A percentile compares a stretch with the other conserved stretches of the same genome.
These are phyloP conservation scores for Pseudocercospora vitis DNA, from an alignment of 2,329 filamentous ascomycete species.

Conservation along the genomic window DNA sequence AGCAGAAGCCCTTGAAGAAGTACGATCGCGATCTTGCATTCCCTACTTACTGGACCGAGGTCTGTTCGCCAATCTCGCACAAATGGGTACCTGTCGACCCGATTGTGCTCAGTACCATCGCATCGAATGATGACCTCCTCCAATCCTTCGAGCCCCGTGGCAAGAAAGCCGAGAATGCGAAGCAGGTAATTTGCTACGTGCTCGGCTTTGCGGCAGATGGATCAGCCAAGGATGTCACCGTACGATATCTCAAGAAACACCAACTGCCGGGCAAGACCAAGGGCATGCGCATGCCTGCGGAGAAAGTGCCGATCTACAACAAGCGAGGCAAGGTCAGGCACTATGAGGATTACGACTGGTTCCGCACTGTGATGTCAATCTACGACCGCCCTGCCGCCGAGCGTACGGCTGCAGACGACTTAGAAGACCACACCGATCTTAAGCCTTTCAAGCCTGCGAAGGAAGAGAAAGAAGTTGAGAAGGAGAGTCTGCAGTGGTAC, in stretches of 20 bases:
- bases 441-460: constrained; percentile 64
- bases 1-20: constrained; percentile 47
- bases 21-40: constrained; percentile 77
- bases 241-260: constrained; percentile 80
- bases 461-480: constrained; percentile 50
- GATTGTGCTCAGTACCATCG: constrained; percentile 66
- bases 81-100: constrained; percentile 79
- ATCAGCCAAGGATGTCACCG: constrained; percentile 91
- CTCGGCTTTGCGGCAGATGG: constrained; percentile 80
- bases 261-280: constrained; percentile 87
- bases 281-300: constrained; percentile 71
- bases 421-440: constrained; percentile 77
- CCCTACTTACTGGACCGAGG: constrained; percentile 92
- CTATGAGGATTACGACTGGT: constrained; percentile 84
- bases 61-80: constrained; percentile 76
- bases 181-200: constrained; percentile 87
- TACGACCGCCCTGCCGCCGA: constrained; percentile 60
- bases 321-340: constrained; percentile 73
- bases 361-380: constrained; percentile 72
- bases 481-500: constrained; percentile 76
- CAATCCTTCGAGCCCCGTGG: constrained; percentile 80
- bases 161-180: constrained; percentile 76
- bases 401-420: constrained; percentile 70
- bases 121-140: constrained; percentile 69
- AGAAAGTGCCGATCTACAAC: constrained; percentile 79